Evolutionary conservation across 768 basidiomycete species (phyloP), one percentile per base, ranked within the genome.

Genomic region (Lactarius deliciosus): DNA sequence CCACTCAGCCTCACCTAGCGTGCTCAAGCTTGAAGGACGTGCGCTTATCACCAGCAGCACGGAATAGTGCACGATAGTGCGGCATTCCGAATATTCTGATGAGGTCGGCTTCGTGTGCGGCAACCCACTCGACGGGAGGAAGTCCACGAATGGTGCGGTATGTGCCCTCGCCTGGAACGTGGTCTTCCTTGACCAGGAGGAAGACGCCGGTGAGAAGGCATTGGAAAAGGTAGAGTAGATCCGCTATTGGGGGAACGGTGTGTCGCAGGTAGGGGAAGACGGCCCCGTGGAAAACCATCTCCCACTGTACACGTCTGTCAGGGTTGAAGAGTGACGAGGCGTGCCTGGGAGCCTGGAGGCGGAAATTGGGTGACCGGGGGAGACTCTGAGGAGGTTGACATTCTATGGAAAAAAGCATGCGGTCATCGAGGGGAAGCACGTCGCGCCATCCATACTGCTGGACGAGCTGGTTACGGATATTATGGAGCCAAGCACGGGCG

Each of bases 241-340:
- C 78, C 55, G 73, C 75, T 69, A 80, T 70, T 43, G 79, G 76
- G 53, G 75, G 76, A 18, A 77, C 76, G 67, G 75, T 74, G 66
- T 79, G 79, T 22, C 79, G 75, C 63, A 79, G 72, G 65, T 74
- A 74, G 30, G 76, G 76, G 72, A 79, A 79, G 61, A 77, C 73
- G 47, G 77, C 77, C 63, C 76, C 75, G 68, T 78, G 91, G 74
- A 94, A 94, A 72, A 92, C 90, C 91, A 92, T 92, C 75, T 92
- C 86, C 91, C 92, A 94, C 74, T 92, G 91, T 56, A 92, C 84
- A 66, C 90, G 85, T 71, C 91, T 80, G 75, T 93, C 90, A 13
- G 90, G 90, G 58, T 88, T 89, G 79, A 93, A 94, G 77, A 94
- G 93, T 30, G 91, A 91, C 47, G 87, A 88, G 45, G 91, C 91